These are phyloP conservation scores for Phytopythium kandeliae DNA, from an alignment of 352 stramenopile species.

Conservation along the genomic window DNA sequence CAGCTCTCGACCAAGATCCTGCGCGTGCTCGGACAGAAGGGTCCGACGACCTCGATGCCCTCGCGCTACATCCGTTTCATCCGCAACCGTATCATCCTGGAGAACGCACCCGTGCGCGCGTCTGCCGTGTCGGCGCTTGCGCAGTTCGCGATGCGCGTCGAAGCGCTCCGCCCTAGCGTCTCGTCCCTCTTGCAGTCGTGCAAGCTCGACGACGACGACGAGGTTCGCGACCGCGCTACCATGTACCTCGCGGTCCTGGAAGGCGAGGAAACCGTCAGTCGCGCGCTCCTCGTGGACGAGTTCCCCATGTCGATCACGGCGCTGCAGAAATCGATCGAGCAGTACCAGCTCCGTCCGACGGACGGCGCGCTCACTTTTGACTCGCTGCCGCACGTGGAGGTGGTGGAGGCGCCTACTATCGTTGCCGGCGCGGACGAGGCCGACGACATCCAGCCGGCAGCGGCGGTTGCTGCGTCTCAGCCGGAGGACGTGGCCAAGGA, in stretches of 20 bases:
- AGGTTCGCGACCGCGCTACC: conserved; percentile 92
- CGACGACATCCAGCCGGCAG: conserved; percentile 15
- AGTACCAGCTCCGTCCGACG: conserved; percentile 75
- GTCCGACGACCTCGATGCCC: conserved; percentile 91
- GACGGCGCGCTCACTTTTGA: conserved; percentile 81
- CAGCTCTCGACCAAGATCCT: conserved; percentile 93
- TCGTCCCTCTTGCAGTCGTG: conserved; percentile 93
- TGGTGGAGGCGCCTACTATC: conserved; percentile 33
- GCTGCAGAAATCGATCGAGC: conserved; percentile 84
- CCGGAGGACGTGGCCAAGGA: conserved; percentile 84
- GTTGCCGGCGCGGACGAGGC: conserved; percentile 29
- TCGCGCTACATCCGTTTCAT: conserved; percentile 99
- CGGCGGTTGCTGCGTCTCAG: conserved; percentile 27
- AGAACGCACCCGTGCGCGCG: conserved; percentile 95
- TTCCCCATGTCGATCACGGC: conserved; percentile 70
- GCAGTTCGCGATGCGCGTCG: conserved; percentile 95
- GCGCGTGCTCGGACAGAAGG: conserved; percentile 94
- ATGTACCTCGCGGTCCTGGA: conserved; percentile 83
- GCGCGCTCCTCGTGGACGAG: conserved; percentile 59
- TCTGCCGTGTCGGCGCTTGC: conserved; percentile 95
- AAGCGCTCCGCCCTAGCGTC: conserved; percentile 91
- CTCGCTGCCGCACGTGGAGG: conserved; percentile 77
- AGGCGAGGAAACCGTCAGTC: conserved; percentile 43
- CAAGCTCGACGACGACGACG: conserved; percentile 97
- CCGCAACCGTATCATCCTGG: conserved; percentile 99